Conservation (phyloP, 164 flowering plant species). For the Santalum album region DNA sequence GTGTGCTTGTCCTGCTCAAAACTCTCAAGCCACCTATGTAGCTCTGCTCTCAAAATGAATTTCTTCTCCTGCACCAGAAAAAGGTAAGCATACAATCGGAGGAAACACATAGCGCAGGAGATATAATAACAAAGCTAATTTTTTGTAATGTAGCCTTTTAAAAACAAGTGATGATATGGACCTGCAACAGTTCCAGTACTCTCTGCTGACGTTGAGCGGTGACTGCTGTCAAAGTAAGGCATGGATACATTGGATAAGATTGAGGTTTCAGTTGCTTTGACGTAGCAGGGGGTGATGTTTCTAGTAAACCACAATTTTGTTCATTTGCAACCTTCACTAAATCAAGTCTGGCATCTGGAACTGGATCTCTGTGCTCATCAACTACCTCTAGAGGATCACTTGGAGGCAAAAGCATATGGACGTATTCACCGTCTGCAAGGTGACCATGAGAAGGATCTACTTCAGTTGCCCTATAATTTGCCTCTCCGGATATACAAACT, state of each 20-base stretch:
- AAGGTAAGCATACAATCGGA: neutral
- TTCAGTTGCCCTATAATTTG: constrained; percentile 12
- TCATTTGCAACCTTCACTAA: constrained; percentile 12
- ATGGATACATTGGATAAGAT: constrained; percentile 34
- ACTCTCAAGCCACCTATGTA: constrained; percentile 63
- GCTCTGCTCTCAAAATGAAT: constrained; percentile 59
- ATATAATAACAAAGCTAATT: neutral
- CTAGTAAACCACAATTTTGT: constrained; percentile 17
- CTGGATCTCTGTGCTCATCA: constrained; percentile 13
- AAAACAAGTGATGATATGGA: constrained; percentile 9
- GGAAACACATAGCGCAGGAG: neutral
- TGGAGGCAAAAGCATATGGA: constrained; percentile 10
- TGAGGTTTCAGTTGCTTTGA: constrained; percentile 20
- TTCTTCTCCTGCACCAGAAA: constrained; percentile 55
- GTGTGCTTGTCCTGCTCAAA: constrained; percentile 64
- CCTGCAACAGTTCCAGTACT: constrained; percentile 61
- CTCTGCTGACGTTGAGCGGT: constrained; percentile 47
- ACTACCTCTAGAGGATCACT: constrained; percentile 14
- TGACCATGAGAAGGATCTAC: constrained; percentile 12
- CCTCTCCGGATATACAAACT: constrained; percentile 51
- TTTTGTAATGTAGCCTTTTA: neutral
- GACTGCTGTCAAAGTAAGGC: constrained; percentile 28
- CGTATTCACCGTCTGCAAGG: constrained; percentile 15
- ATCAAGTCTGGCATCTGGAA: constrained; percentile 19
- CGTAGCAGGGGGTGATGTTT: constrained; percentile 12